phyloP scores from a whole-genome alignment of 2,329 filamentous ascomycete species.

The Sphaerulina vaccinii region DNA sequence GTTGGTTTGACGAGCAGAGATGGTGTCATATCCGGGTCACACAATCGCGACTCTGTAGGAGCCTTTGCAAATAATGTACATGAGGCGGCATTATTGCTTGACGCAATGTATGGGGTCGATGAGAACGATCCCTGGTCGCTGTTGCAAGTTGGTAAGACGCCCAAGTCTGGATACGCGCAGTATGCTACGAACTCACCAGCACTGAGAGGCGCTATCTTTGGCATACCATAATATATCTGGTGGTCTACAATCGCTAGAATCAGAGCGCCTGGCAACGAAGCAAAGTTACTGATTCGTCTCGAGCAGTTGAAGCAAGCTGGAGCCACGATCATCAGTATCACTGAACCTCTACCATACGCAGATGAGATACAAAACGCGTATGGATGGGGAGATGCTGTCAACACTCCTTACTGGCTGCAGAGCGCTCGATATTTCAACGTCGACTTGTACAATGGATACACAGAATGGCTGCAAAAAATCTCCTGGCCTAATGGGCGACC shows the following conservation, averaged over 20 bases:
- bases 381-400: constrained; percentile 12
- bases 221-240: constrained; percentile 69
- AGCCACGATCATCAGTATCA: constrained; percentile 66
- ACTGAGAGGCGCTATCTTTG: constrained; percentile 63
- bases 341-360: constrained; percentile 49
- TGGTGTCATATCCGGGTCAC: constrained; percentile 16
- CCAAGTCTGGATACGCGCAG: constrained; percentile 55
- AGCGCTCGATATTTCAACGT: constrained; percentile 9
- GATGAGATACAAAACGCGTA: constrained; percentile 13
- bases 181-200: constrained; percentile 55
- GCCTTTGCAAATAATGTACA: constrained; percentile 19
- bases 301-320: constrained; percentile 51
- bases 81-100: constrained; percentile 19
- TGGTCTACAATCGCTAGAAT: constrained; percentile 60
- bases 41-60: constrained; percentile 19
- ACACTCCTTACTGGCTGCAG: constrained; percentile 15
- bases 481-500: constrained; percentile 4
- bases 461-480: constrained; percentile 13
- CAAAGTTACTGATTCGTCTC: constrained; percentile 5
- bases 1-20: constrained; percentile 19
- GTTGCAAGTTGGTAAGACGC: constrained; percentile 54
- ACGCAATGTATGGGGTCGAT: constrained; percentile 17
- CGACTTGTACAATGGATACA: constrained; percentile 12
- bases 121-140: constrained; percentile 4
- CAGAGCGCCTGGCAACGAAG: constrained; percentile 10